A percentile compares a stretch with the other conserved stretches of the same genome.
Evolutionary conservation across 2,329 filamentous ascomycete species (phyloP).

Genomic region (Fusarium sp.): DNA sequence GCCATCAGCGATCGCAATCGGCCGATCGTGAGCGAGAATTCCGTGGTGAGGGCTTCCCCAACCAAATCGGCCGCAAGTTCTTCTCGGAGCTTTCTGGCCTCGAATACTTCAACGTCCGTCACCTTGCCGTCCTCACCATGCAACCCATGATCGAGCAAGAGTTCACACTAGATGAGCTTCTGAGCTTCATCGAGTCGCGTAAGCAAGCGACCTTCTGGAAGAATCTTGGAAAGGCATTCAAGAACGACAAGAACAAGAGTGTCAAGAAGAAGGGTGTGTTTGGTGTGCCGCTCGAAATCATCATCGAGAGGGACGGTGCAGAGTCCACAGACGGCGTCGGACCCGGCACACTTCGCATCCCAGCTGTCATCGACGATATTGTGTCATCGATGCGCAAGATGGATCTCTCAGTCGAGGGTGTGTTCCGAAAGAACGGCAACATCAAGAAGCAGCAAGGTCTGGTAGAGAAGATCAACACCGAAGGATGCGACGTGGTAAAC

Average conservation of each 20-base stretch:
- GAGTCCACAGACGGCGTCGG: conserved; percentile 98
- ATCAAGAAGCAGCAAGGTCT: conserved; percentile 93
- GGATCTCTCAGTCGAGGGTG: conserved; percentile 98
- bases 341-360: conserved; percentile 88
- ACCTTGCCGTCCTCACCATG: conserved; percentile 94
- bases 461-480: conserved; percentile 85
- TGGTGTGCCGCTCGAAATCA: conserved; percentile 85
- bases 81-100: conserved; percentile 96
- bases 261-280: conserved; percentile 95
- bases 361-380: conserved; percentile 94
- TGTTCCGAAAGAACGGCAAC: conserved; percentile 99
- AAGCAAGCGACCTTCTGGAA: conserved; percentile 96
- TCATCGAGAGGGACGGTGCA: conserved; percentile 93
- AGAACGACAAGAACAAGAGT: conserved; percentile 81
- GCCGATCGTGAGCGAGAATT: conserved; percentile 63
- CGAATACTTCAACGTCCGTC: conserved; percentile 97
- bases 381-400: conserved; percentile 97
- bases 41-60: conserved; percentile 62
- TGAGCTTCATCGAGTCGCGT: conserved; percentile 91
- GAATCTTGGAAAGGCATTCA: conserved; percentile 96
- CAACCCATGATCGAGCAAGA: conserved; percentile 90
- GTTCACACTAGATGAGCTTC: conserved; percentile 93
- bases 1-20: conserved; percentile 74
- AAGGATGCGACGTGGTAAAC: conserved; percentile 87
- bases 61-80: conserved; percentile 77